phyloP scores from a whole-genome alignment of 768 basidiomycete species.

The Mycena polygramma region DNA sequence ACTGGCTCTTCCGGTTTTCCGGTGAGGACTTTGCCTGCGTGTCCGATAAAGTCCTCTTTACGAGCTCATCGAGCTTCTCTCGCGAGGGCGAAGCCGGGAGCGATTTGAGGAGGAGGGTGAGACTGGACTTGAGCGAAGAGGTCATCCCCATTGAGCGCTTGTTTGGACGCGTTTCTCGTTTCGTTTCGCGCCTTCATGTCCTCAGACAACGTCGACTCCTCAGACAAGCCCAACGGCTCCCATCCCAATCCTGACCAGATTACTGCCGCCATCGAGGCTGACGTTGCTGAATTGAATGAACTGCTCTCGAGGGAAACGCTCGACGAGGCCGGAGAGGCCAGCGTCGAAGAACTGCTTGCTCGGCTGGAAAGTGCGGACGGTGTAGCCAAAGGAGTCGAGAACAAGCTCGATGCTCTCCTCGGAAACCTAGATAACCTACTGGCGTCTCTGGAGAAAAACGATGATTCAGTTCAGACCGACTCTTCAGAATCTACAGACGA shows the following conservation, averaged over 20 bases:
- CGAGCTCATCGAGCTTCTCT: slow-evolving; percentile 61
- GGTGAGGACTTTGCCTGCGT: slow-evolving; percentile 57
- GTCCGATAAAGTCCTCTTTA: slow-evolving; percentile 59
- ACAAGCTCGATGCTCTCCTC: slow-evolving; percentile 71
- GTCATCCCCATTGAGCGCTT: slow-evolving; percentile 51
- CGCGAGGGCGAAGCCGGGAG: slow-evolving; percentile 67
- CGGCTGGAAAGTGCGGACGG: slow-evolving; percentile 69
- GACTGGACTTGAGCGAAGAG: slow-evolving; percentile 58
- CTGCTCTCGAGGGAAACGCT: slow-evolving; percentile 47
- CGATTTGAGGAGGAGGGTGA: slow-evolving; percentile 64
- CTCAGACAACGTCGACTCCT: slow-evolving; percentile 20
- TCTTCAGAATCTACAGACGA: slow-evolving; percentile 24
- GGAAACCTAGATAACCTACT: slow-evolving; percentile 70
- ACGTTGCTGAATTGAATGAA: slow-evolving; percentile 50
- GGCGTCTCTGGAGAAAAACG: slow-evolving; percentile 53
- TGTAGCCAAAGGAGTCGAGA: slow-evolving; percentile 73
- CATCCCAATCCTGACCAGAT: slow-evolving; percentile 10
- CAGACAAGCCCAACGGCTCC: slow-evolving; percentile 30
- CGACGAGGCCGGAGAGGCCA: slow-evolving; percentile 54
- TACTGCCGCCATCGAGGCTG: slow-evolving; percentile 48
- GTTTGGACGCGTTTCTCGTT: background rate
- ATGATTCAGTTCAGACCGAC: slow-evolving; percentile 10
- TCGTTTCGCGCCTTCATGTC: slow-evolving; percentile 27
- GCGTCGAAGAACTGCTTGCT: slow-evolving; percentile 65
- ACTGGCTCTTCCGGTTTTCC: slow-evolving; percentile 77